Conservation (phyloP, 345 rosid genomes). For the Eucalyptus erythrocorys region DNA sequence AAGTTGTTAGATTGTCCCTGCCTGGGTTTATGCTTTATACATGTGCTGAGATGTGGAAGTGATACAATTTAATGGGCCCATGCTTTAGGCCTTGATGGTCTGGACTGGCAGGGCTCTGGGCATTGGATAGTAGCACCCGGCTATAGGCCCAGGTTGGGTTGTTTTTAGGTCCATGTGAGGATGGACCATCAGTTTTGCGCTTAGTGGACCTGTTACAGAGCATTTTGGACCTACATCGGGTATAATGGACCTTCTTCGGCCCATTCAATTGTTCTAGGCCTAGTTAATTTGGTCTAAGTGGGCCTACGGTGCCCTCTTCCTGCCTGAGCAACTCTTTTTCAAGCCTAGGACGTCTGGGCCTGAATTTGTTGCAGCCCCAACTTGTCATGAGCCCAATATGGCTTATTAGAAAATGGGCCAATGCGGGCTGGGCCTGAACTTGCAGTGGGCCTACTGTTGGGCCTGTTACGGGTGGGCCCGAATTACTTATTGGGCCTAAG, state of each 20-base stretch:
- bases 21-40: background rate
- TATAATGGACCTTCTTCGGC: background rate
- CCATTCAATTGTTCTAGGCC: background rate
- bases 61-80: background rate
- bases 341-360: background rate
- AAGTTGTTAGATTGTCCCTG: background rate
- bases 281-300: background rate
- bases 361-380: background rate
- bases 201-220: background rate
- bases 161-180: background rate
- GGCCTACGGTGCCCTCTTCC: background rate
- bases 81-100: background rate
- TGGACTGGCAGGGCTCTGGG: background rate
- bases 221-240: background rate
- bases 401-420: background rate
- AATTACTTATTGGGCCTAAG: background rate
- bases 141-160: background rate
- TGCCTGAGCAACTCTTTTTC: background rate
- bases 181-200: background rate
- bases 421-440: background rate
- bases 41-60: background rate
- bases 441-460: background rate
- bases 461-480: background rate
- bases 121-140: background rate
- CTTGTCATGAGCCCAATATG: background rate